These are phyloP conservation scores for Phytophthora litchii DNA, from an alignment of 352 stramenopile species.

Conservation along the genomic window DNA sequence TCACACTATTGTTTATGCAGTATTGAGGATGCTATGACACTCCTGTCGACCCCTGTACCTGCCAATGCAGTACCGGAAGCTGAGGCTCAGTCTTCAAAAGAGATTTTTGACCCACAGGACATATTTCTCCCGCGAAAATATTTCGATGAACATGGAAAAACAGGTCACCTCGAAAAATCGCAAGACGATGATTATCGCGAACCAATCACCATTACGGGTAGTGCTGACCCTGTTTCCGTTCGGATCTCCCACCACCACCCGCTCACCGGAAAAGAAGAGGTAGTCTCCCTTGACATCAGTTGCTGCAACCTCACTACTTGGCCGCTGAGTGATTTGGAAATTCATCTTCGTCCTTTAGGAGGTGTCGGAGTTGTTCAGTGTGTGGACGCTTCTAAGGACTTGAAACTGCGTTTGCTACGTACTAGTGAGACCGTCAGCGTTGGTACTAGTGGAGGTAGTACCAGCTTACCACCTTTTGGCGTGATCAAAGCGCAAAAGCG, in stretches of 20 bases:
- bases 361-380: conserved; percentile 50
- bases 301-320: conserved; percentile 77
- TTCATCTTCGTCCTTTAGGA: conserved; percentile 54
- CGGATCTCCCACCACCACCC: conserved; percentile 63
- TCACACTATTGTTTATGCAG: conserved; percentile 10
- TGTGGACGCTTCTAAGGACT: conserved; percentile 58
- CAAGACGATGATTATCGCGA: conserved; percentile 20
- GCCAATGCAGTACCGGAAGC: conserved; percentile 1
- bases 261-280: conserved; percentile 45
- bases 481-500: conserved; percentile 70
- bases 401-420: conserved; percentile 57
- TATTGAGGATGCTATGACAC: conserved; percentile 31
- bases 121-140: conserved; percentile 40
- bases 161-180: background rate
- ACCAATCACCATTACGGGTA: conserved; percentile 54
- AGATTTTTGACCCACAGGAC: conserved; percentile 46
- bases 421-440: conserved; percentile 39
- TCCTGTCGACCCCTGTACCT: conserved; percentile 12
- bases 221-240: conserved; percentile 64
- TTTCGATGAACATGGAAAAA: background rate
- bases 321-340: conserved; percentile 64
- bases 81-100: conserved; percentile 17
- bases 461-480: conserved; percentile 56
- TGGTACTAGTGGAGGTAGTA: conserved; percentile 38
- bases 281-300: conserved; percentile 52